A percentile compares a stretch with the other conserved stretches of the same genome.
Evolutionary conservation across 495 filamentous ascomycete species (phyloP).

Genomic region (Margaritispora aquatica): DNA sequence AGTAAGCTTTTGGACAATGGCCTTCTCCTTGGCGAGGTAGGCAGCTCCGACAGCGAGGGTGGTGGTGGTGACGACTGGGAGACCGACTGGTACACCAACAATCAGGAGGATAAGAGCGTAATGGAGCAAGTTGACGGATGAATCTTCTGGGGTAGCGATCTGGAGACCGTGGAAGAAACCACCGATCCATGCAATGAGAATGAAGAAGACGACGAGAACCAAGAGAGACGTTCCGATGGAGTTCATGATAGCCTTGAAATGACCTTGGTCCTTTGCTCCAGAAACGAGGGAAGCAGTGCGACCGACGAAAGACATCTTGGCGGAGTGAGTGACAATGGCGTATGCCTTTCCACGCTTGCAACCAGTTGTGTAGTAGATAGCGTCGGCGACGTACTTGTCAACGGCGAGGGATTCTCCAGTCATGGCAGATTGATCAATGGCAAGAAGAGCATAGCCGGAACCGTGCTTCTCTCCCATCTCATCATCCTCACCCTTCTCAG

Average conservation of each 20-base stretch:
- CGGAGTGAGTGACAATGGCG: slow-evolving; percentile 56
- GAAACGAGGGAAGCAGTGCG: slow-evolving; percentile 65
- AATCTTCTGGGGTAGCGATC: slow-evolving; percentile 55
- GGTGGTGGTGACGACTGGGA: slow-evolving; percentile 68
- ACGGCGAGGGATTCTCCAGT: slow-evolving; percentile 74
- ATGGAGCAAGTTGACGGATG: slow-evolving; percentile 51
- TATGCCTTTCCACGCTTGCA: slow-evolving; percentile 75
- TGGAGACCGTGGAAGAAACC: slow-evolving; percentile 68
- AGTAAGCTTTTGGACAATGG: slow-evolving; percentile 71
- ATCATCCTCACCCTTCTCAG: slow-evolving; percentile 50
- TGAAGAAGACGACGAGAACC: slow-evolving; percentile 68
- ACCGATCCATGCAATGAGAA: slow-evolving; percentile 66
- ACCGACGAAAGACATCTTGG: slow-evolving; percentile 65
- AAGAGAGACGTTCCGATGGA: slow-evolving; percentile 62
- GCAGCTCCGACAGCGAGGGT: slow-evolving; percentile 71
- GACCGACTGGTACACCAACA: slow-evolving; percentile 71
- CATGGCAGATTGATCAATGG: slow-evolving; percentile 69
- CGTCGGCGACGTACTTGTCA: slow-evolving; percentile 69
- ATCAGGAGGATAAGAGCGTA: slow-evolving; percentile 65
- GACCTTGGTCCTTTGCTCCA: slow-evolving; percentile 64
- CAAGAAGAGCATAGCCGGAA: slow-evolving; percentile 55
- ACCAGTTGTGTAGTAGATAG: slow-evolving; percentile 68
- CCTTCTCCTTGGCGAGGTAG: slow-evolving; percentile 68
- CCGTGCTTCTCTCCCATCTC: slow-evolving; percentile 49
- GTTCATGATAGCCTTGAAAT: slow-evolving; percentile 83